Conservation (phyloP, 768 basidiomycete genomes). For the Albatrellus ellisii region DNA sequence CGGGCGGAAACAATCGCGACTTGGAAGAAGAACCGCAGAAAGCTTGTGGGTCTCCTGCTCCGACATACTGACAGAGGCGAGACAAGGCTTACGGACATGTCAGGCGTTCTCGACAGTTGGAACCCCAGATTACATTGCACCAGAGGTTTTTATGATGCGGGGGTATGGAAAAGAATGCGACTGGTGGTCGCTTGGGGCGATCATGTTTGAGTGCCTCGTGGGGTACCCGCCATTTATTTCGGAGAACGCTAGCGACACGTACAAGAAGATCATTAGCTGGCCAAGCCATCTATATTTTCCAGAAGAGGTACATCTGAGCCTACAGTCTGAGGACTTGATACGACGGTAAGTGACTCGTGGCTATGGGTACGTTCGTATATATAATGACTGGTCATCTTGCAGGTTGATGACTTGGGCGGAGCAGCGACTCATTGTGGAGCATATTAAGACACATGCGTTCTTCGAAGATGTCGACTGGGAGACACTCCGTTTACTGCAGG, state of each 20-base stretch:
- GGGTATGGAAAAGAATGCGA: slow-evolving; percentile 98
- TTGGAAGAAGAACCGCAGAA: slow-evolving; percentile 97
- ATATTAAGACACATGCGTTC: slow-evolving; percentile 84
- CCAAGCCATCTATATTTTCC: slow-evolving; percentile 76
- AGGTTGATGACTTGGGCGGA: slow-evolving; percentile 83
- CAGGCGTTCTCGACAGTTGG: slow-evolving; percentile 98
- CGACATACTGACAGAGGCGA: not conserved
- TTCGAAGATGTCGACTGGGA: slow-evolving; percentile 95
- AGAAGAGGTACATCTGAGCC: slow-evolving; percentile 89
- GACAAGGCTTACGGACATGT: not conserved
- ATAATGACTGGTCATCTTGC: slow-evolving; percentile 2
- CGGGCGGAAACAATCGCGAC: slow-evolving; percentile 90
- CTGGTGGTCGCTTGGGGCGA: slow-evolving; percentile 99
- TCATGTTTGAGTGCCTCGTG: slow-evolving; percentile 96
- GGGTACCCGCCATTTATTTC: slow-evolving; percentile 97
- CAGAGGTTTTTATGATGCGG: slow-evolving; percentile 91
- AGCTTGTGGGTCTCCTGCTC: slow-evolving; percentile 43
- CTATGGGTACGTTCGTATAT: not conserved
- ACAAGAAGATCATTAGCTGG: slow-evolving; percentile 98
- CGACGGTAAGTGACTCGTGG: slow-evolving; percentile 42
- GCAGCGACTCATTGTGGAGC: slow-evolving; percentile 61
- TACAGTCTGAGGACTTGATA: slow-evolving; percentile 85
- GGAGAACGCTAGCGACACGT: slow-evolving; percentile 93
- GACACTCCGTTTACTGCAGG: slow-evolving; percentile 73
- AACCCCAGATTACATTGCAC: slow-evolving; percentile 93